Conservation (phyloP, 768 basidiomycete species). For the Trametes villosa region DNA sequence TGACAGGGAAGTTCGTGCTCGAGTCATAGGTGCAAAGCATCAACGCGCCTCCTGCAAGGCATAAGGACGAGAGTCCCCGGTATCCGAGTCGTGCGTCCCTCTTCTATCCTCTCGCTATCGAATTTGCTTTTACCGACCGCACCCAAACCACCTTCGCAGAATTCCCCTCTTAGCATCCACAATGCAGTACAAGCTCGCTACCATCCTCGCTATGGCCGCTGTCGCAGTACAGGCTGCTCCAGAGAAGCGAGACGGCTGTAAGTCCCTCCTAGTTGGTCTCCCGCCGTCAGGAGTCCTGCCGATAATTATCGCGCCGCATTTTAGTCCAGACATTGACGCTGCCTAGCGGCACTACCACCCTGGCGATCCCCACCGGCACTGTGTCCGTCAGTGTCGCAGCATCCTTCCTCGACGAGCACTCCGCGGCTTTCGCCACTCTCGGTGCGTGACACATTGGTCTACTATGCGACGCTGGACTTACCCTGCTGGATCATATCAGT, state of each 20-base stretch:
- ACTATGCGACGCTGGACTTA: too few relatives aligned
- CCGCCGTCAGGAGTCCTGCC: too few relatives aligned
- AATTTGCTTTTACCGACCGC: too few relatives aligned
- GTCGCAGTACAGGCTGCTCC: slow-evolving; percentile 7
- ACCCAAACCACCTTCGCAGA: too few relatives aligned
- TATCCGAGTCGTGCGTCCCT: too few relatives aligned
- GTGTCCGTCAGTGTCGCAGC: not conserved
- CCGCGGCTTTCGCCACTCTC: not conserved
- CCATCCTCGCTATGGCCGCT: not conserved
- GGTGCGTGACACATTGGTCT: not conserved
- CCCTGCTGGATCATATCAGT: not conserved
- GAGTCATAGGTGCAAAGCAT: too few relatives aligned
- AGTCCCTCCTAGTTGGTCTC: not conserved
- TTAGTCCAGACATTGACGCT: slow-evolving; percentile 1
- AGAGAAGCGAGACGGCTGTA: slow-evolving; percentile 8
- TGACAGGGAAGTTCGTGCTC: not conserved
- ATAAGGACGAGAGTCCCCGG: too few relatives aligned
- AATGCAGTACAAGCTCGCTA: slow-evolving; percentile 5
- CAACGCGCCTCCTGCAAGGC: too few relatives aligned
- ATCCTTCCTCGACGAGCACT: slow-evolving; percentile 7
- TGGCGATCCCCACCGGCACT: not conserved
- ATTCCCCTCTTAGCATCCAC: too few relatives aligned
- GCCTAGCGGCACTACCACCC: not conserved
- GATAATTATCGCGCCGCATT: not conserved
- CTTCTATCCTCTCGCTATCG: too few relatives aligned